Evolutionary conservation across 495 filamentous ascomycete genomes (phyloP).

Genomic region (Physcia stellaris): DNA sequence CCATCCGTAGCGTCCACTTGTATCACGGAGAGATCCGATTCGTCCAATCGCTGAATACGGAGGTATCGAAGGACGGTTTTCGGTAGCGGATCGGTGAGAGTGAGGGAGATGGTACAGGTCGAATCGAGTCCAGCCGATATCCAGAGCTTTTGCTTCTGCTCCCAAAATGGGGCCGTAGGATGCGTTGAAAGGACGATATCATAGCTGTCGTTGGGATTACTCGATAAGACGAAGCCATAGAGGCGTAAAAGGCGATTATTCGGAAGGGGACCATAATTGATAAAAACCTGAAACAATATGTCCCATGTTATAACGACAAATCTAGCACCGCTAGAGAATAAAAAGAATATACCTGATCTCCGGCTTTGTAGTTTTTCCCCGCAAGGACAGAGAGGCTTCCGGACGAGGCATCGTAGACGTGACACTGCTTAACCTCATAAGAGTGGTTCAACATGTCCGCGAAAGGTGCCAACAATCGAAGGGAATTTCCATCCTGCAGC

Average conservation of each 20-base stretch:
- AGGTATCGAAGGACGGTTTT: slow-evolving; percentile 20
- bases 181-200: slow-evolving; percentile 21
- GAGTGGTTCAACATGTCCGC: slow-evolving; percentile 25
- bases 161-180: slow-evolving; percentile 16
- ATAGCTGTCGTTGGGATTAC: slow-evolving; percentile 22
- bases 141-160: slow-evolving; percentile 22
- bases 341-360: slow-evolving; percentile 19
- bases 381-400: slow-evolving; percentile 18
- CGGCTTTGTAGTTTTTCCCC: slow-evolving; percentile 19
- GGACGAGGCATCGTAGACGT: slow-evolving; percentile 17
- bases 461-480: slow-evolving; percentile 21
- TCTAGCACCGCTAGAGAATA: slow-evolving; percentile 9
- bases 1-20: slow-evolving; percentile 14
- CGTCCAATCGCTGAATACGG: slow-evolving; percentile 18
- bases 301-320: slow-evolving; percentile 10
- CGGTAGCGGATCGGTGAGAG: slow-evolving; percentile 21
- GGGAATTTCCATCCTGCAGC: slow-evolving; percentile 16
- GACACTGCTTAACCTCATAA: slow-evolving; percentile 20
- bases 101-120: slow-evolving; percentile 19
- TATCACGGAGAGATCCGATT: slow-evolving; percentile 16
- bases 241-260: slow-evolving; percentile 22
- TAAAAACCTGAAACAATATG: slow-evolving; percentile 16
- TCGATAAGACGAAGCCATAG: slow-evolving; percentile 21
- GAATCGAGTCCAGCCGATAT: slow-evolving; percentile 19
- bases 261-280: slow-evolving; percentile 20